Evolutionary conservation across 192 early-diverging fungal genomes (phyloP).

Genomic region (Coemansia sp.): DNA sequence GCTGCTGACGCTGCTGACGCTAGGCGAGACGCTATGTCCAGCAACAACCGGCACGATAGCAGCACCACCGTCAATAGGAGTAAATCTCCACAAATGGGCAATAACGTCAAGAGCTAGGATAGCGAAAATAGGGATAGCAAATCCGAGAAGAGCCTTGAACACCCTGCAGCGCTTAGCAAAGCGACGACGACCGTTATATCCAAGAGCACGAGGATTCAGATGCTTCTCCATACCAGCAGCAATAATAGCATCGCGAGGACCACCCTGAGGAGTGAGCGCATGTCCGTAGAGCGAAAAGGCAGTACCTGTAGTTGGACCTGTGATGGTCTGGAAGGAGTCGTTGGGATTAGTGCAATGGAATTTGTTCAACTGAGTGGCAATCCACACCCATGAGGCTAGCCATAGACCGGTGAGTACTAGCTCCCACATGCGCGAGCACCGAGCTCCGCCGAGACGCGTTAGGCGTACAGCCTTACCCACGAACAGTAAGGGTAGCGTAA

Average conservation of each 20-base stretch:
- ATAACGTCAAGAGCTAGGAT: conserved; percentile 46
- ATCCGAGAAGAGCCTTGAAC: conserved; percentile 53
- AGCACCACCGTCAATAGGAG: conserved; percentile 5
- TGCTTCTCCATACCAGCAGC: conserved; percentile 15
- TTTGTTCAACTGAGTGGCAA: conserved; percentile 56
- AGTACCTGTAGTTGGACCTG: conserved; percentile 16
- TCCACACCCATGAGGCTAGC: conserved; percentile 57
- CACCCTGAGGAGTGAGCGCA: conserved; percentile 43
- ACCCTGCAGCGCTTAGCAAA: conserved; percentile 44
- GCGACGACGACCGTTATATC: conserved; percentile 41
- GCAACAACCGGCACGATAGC: conserved; percentile 12
- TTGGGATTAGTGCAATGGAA: conserved; percentile 41
- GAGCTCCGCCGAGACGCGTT: conserved; percentile 34
- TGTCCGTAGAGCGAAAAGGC: conserved; percentile 56
- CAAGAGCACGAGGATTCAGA: conserved; percentile 25
- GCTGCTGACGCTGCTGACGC: conserved; percentile 44
- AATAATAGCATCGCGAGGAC: conserved; percentile 32
- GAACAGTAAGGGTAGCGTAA: conserved; percentile 42
- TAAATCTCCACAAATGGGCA: conserved; percentile 39
- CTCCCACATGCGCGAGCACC: conserved; percentile 53
- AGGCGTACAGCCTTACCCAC: conserved; percentile 45
- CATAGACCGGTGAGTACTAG: conserved; percentile 50
- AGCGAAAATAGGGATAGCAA: conserved; percentile 53
- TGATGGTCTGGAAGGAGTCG: neutral
- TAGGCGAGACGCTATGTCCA: conserved; percentile 22